A percentile compares a stretch with the other conserved stretches of the same genome.
Evolutionary conservation across 768 basidiomycete genomes (phyloP).

Genomic region (Nidularia sp.): DNA sequence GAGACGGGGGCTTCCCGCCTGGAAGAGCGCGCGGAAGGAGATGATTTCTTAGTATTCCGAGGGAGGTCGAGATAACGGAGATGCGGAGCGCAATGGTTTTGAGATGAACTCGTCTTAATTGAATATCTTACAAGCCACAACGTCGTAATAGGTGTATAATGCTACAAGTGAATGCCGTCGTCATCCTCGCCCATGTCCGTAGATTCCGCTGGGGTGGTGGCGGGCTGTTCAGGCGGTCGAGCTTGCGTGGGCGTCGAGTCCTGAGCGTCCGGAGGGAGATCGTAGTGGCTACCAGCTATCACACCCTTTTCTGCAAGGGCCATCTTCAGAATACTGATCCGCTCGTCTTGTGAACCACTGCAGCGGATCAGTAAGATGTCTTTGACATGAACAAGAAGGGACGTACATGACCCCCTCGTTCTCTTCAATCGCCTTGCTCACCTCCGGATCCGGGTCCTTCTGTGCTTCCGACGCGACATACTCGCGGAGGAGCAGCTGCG

Average conservation of each 20-base stretch:
- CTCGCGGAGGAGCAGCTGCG: slow-evolving; percentile 55
- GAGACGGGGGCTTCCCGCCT: too few species aligned
- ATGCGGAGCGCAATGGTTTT: too few species aligned
- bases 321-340: slow-evolving; percentile 63
- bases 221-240: neutral
- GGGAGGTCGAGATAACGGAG: too few species aligned
- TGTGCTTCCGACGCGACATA: slow-evolving; percentile 29
- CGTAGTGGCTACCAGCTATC: slow-evolving; percentile 43
- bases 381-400: neutral
- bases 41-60: too few species aligned
- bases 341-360: slow-evolving; percentile 78
- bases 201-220: neutral
- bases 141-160: too few species aligned
- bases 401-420: slow-evolving; percentile 71
- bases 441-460: slow-evolving; percentile 47
- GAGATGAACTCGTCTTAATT: too few species aligned
- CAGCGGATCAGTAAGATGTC: neutral
- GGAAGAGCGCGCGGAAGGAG: too few species aligned
- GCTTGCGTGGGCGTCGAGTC: neutral
- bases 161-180: slow-evolving; percentile 16
- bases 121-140: too few species aligned
- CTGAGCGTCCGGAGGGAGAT: slow-evolving; percentile 10
- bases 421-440: slow-evolving; percentile 60
- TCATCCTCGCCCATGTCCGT: slow-evolving; percentile 5
- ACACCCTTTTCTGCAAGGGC: slow-evolving; percentile 64